phyloP scores from a whole-genome alignment of 2,329 filamentous ascomycete species.

The Pyricularia grisea region DNA sequence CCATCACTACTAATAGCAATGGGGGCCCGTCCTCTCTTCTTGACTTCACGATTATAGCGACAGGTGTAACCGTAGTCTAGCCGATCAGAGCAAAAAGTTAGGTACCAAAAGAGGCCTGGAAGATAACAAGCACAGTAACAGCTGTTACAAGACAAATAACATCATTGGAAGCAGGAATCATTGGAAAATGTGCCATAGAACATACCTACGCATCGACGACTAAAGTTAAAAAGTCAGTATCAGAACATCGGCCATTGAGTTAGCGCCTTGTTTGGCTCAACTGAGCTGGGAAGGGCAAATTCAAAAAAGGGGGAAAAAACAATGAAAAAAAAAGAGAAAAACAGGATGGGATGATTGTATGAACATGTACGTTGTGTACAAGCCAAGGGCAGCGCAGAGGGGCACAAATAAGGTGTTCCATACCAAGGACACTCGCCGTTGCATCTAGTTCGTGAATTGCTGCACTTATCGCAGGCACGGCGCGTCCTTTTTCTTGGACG shows the following conservation, averaged over 20 bases:
- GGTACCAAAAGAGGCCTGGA: not conserved
- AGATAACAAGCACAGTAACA: not conserved
- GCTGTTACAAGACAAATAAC: constrained; percentile 9
- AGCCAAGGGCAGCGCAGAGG: not conserved
- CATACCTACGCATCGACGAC: constrained; percentile 27
- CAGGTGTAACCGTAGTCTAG: constrained; percentile 28
- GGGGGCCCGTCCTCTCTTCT: constrained; percentile 25
- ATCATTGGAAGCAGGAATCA: not conserved
- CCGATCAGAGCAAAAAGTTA: not conserved
- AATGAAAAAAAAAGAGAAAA: not conserved
- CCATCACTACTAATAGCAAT: constrained; percentile 1
- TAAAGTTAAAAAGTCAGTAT: constrained; percentile 7
- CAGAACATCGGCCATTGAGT: not conserved
- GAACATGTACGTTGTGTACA: not conserved
- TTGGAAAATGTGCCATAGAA: not conserved
- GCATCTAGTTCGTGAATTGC: constrained; percentile 29
- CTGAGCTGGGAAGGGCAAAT: not conserved
- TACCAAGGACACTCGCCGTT: constrained; percentile 30
- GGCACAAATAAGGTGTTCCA: constrained; percentile 9
- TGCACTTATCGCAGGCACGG: constrained; percentile 27
- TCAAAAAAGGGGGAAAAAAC: not conserved
- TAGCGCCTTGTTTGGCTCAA: not conserved
- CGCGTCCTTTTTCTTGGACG: constrained; percentile 15
- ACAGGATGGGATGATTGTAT: not conserved
- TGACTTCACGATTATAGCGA: constrained; percentile 25